phyloP scores from a whole-genome alignment of 768 basidiomycete genomes.

The Boletus reticulatus region DNA sequence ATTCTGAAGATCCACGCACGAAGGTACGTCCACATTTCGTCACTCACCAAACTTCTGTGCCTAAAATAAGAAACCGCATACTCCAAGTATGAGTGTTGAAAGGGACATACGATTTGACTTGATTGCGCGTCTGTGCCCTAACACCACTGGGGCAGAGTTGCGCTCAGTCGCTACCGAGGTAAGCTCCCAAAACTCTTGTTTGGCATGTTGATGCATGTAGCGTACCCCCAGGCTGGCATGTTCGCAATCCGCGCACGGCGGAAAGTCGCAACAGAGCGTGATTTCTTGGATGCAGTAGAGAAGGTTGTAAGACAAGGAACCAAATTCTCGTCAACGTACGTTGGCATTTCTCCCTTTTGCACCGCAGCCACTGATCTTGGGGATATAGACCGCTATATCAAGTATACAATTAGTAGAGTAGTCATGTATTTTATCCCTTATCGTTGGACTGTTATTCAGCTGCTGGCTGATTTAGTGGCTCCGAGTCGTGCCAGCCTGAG shows the following conservation, averaged over 20 bases:
- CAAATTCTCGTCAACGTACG: slow-evolving; percentile 96
- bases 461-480: background rate
- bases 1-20: slow-evolving; percentile 96
- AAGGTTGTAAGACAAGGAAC: slow-evolving; percentile 97
- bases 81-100: slow-evolving; percentile 89
- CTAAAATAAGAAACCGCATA: background rate
- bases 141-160: slow-evolving; percentile 97
- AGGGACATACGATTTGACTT: slow-evolving; percentile 97
- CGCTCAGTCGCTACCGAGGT: slow-evolving; percentile 97
- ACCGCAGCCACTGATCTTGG: slow-evolving; percentile 5
- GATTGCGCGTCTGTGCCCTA: slow-evolving; percentile 94
- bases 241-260: slow-evolving; percentile 96
- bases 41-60: background rate
- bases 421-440: slow-evolving; percentile 18
- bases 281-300: slow-evolving; percentile 97
- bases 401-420: slow-evolving; percentile 77
- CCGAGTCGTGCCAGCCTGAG: too few species aligned
- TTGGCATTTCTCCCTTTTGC: background rate
- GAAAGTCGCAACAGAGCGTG: slow-evolving; percentile 96
- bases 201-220: slow-evolving; percentile 72
- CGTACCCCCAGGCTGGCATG: slow-evolving; percentile 91
- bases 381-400: slow-evolving; percentile 75
- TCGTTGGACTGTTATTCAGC: background rate
- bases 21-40: slow-evolving; percentile 51
- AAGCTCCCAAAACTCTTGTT: slow-evolving; percentile 13